phyloP scores from a whole-genome alignment of 345 rosid genomes.

The Trapa incisa region DNA sequence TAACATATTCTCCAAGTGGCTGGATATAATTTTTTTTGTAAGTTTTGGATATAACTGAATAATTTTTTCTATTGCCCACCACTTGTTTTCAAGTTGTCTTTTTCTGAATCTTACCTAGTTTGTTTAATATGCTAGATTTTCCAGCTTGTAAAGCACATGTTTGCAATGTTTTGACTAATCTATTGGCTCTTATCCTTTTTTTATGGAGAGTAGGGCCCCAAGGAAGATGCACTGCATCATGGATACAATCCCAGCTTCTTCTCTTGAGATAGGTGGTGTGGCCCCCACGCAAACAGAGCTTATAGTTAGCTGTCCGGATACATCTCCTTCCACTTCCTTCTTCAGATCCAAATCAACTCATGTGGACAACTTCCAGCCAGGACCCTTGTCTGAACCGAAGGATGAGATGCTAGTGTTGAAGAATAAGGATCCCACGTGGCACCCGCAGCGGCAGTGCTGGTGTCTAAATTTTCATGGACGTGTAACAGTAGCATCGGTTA shows the following conservation, averaged over 20 bases:
- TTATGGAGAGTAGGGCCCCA: constrained; percentile 48
- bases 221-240: constrained; percentile 81
- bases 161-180: not conserved
- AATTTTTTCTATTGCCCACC: not conserved
- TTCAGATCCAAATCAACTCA: constrained; percentile 61
- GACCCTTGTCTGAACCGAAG: constrained; percentile 29
- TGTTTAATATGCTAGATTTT: not conserved
- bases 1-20: not conserved
- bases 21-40: not conserved
- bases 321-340: constrained; percentile 52
- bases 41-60: not conserved
- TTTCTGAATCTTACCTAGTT: not conserved
- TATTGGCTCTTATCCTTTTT: not conserved
- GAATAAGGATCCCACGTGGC: constrained; percentile 88
- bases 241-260: constrained; percentile 69
- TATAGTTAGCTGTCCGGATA: constrained; percentile 33
- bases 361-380: constrained; percentile 37
- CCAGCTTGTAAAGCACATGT: not conserved
- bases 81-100: not conserved
- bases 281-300: constrained; percentile 78
- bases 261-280: constrained; percentile 63
- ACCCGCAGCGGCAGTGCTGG: constrained; percentile 89
- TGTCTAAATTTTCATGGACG: constrained; percentile 87
- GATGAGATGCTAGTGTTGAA: constrained; percentile 50
- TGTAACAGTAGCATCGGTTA: constrained; percentile 82